Base-by-base conservation (phyloP, 768 basidiomycete species). In the Suillus weaverae region DNA sequence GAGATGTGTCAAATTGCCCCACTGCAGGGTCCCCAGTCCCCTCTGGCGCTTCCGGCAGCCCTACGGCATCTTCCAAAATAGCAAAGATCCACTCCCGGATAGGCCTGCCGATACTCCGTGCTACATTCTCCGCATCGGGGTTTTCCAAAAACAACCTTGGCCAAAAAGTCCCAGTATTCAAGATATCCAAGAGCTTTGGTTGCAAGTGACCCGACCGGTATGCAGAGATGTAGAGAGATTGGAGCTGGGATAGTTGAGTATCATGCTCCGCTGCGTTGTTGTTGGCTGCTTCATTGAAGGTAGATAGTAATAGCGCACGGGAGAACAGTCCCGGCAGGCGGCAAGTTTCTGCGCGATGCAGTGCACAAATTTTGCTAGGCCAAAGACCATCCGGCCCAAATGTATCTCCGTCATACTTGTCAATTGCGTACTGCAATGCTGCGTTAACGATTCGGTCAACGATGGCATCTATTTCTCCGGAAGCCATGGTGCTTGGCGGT, bases 351-450 rank as follows among this genome's bases (percentile, higher is more conserved):
- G 81, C 76, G 53, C 78, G 77, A 69, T 93, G 92, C 56, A 93
- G 74, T 35, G 85, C 81, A 70, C 92, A 94, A 9, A 85, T 74
- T 60, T 80, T 76, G 26, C 85, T 84, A 0, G 83, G 78, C 85
- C 86, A 89, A 32, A 87, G 74, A n/a, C 77, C 72, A 61, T 71
- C 76, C 48, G 71, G 69, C 7, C 78, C 81, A 36, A 73, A 70
- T 2, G 74, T 63, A 50, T 79, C 78, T 44, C 80, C 82, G 55
- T 83, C 83, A 60, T 81, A 80, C 71, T 83, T 85, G 2, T 89
- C 86, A 39, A 94, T 86, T 18, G 90, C 88, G 71, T 94, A 94
- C 72, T 91, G 88, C 32, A 94, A 78, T 1, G 92, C 87, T 20
- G 89, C 86, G 67, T 89, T 86, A 9, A 89, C 90, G 20, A 92